Conservation (phyloP, 768 basidiomycete species). For the Hericium erinaceus region DNA sequence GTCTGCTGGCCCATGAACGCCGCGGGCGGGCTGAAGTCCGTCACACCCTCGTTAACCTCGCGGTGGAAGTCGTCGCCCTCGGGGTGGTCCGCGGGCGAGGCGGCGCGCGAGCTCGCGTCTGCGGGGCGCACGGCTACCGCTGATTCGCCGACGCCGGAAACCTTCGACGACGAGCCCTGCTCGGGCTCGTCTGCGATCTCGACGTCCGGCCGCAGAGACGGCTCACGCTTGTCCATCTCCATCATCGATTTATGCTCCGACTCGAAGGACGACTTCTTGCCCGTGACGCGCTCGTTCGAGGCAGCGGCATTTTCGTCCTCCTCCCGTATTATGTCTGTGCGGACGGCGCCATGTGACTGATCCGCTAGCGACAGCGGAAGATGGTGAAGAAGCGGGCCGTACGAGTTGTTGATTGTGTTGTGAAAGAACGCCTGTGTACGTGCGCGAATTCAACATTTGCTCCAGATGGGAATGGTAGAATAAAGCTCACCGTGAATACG, state of each 20-base stretch:
- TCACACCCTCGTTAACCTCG: constrained; percentile 1
- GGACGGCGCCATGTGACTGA: constrained; percentile 34
- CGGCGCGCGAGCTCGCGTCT: background rate
- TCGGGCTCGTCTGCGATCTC: background rate
- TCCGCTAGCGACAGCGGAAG: constrained; percentile 78
- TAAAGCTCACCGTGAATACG: constrained; percentile 58
- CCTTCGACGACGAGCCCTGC: background rate
- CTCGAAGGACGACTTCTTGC: background rate
- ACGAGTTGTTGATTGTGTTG: constrained; percentile 65
- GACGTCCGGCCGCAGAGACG: background rate
- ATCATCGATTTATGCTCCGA: background rate
- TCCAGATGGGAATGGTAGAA: background rate
- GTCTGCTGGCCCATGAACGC: constrained; percentile 29
- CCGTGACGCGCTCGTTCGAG: background rate
- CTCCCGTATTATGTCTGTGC: background rate
- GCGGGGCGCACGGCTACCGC: background rate
- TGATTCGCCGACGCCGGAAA: background rate
- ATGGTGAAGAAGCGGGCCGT: constrained; percentile 62
- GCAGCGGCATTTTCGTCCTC: no score
- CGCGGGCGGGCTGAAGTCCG: constrained; percentile 8
- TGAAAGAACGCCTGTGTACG: constrained; percentile 56
- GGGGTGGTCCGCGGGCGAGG: background rate
- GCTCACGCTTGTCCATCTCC: background rate
- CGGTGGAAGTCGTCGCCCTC: constrained; percentile 4
- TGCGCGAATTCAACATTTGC: background rate